Percentiles rank a stretch among this genome's conserved stretches.
Evolutionary conservation across 495 filamentous ascomycete species (phyloP).

Genomic region (Sporormia fimetaria): DNA sequence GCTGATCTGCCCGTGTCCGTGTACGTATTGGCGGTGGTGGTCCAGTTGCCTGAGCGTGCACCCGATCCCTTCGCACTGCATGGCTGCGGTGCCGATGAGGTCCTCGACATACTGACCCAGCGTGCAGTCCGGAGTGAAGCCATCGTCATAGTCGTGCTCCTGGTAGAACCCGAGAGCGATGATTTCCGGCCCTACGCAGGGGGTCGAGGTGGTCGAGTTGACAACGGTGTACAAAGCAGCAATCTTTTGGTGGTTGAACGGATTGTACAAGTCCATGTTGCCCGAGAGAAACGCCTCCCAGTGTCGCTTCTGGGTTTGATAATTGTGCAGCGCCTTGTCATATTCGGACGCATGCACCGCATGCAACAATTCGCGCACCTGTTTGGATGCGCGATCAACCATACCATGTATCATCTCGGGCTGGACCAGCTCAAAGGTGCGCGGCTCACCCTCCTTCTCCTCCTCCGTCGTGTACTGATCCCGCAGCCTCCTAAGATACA

Average conservation of each 20-base stretch:
- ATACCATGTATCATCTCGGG: constrained; percentile 87
- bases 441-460: constrained; percentile 33
- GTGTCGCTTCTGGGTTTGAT: constrained; percentile 84
- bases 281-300: constrained; percentile 89
- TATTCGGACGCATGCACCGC: constrained; percentile 95
- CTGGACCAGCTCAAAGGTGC: constrained; percentile 77
- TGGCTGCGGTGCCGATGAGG: constrained; percentile 62
- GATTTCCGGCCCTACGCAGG: constrained; percentile 80
- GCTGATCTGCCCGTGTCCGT: constrained; percentile 87
- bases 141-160: constrained; percentile 58
- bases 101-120: constrained; percentile 94
- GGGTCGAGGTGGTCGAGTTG: constrained; percentile 79
- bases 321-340: constrained; percentile 86
- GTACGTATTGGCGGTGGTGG: constrained; percentile 94
- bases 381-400: constrained; percentile 61
- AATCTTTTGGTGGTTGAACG: constrained; percentile 88
- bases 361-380: constrained; percentile 84
- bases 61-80: constrained; percentile 65
- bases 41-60: constrained; percentile 85
- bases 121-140: constrained; percentile 77
- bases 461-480: constrained; percentile 51
- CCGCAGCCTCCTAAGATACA: constrained; percentile 66
- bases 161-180: constrained; percentile 85
- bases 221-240: constrained; percentile 90
- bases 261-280: constrained; percentile 78